Evolutionary conservation across 2,329 filamentous ascomycete genomes (phyloP), one percentile per base, ranked within the genome.

Genomic region (Fusarium nematophilum): DNA sequence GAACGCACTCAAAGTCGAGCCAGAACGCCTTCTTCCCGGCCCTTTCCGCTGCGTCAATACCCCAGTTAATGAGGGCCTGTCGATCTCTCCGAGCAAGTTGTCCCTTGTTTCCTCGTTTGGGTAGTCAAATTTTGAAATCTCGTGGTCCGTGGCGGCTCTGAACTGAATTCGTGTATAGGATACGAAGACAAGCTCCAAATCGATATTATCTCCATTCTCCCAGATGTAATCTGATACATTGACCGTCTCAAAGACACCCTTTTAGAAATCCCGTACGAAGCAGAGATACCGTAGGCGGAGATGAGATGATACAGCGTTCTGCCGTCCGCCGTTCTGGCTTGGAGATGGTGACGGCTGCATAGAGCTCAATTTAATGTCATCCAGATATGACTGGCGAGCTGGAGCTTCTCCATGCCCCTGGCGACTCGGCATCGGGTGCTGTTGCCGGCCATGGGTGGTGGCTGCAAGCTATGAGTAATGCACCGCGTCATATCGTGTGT

Each of bases 1-100:
- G 70, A 55, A 81, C 76, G 55, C 78, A 81, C 39, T 73, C 75
- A 53, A 74, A 78, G 10, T 75, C 76, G 8, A 79, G 60, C 78
- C 78, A 80, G 55, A 79, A 80, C 0, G 77, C 77, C 11, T 62
- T 57, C 5, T 75, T 74, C 1, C 72, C 73, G 4, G 75, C 76
- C 17, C 68, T 65, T 7, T 67, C 67, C 2, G 78, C 75, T 0
- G 78, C 78, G 2, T 69, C 67, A 34, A 77, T 73, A 4, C 74
- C 76, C 42, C 77, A 76, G 14, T 70, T 54, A 15, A 75, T 70
- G 2, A 79, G 59, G 0, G 52, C 66, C 9, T 64, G 52, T 14
- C 69, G 62, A 36, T 75, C 73, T 13, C 21, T 29, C 4, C 42
- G 25, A 3, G 62, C 66, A 9, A 70, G 48, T n/a, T 55, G 14